Percentiles rank a stretch among this genome's conserved stretches.
These are phyloP conservation scores for Pseudogymnoascus sp. DNA, from an alignment of 2,329 filamentous ascomycete species.

Conservation along the genomic window DNA sequence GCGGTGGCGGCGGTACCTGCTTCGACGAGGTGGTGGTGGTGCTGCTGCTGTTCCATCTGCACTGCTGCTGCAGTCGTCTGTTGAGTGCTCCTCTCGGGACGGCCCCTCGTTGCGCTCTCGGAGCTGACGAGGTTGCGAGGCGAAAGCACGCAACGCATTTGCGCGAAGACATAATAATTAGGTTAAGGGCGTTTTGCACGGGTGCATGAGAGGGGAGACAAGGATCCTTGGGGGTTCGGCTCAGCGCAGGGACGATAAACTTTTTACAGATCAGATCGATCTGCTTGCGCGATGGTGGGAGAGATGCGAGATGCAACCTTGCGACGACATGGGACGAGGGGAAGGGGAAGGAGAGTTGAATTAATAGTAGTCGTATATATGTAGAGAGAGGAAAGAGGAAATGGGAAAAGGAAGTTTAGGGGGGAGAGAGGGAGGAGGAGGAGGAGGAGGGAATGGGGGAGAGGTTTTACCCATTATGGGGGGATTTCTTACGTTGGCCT, in stretches of 20 bases:
- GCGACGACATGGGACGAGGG: neutral
- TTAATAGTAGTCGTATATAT: neutral
- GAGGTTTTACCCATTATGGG: neutral
- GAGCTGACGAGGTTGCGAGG: neutral
- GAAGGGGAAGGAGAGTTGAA: neutral
- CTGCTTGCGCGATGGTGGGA: slow-evolving; percentile 3
- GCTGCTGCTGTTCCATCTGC: slow-evolving; percentile 1
- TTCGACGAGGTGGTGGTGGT: neutral
- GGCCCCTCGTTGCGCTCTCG: neutral
- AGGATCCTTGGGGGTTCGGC: neutral
- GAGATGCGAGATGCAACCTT: neutral
- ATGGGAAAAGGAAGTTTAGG: neutral
- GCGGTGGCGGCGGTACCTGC: neutral
- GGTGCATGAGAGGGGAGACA: slow-evolving; percentile 1
- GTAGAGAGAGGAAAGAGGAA: neutral
- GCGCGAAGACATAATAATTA: slow-evolving; percentile 5
- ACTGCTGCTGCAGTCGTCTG: neutral
- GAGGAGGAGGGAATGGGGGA: neutral
- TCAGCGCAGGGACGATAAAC: neutral
- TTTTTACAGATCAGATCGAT: neutral
- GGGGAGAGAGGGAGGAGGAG: neutral
- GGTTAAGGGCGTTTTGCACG: neutral
- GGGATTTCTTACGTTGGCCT: neutral
- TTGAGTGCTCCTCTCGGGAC: neutral
- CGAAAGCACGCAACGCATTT: slow-evolving; percentile 9